Base-by-base conservation (phyloP, 2,329 filamentous ascomycete species). In the Metarhizium humberi region DNA sequence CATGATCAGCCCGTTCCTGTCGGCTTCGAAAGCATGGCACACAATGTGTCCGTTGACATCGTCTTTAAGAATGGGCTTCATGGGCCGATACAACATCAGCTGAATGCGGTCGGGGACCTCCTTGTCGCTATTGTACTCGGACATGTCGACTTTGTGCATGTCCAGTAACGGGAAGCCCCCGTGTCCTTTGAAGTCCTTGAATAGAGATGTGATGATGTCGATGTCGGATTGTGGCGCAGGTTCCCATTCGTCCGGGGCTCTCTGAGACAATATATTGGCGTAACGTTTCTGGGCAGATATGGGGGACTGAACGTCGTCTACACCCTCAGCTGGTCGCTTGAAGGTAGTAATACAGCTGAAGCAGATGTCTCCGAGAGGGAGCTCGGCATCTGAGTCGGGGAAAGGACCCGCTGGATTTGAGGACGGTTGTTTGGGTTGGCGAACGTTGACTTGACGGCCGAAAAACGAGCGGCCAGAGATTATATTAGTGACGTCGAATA, bases 91-190 rank as follows among this genome's bases (percentile, higher is more conserved):
- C 6, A 78, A 59, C 1, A 80, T 59, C 7, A 81, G 66, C 60
- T 82, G 75, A 18, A 75, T 71, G 6, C 73, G 68, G 40, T 79
- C 77, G 4, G 74, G 65, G 7, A 78, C 56, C 0, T 72, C 65
- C 50, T 69, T 72, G 0, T 59, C 69, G 8, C 64, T 62, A 60
- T 81, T 82, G 58, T 70, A 78, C 0, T 55, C 65, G 0, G 58
- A 59, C 73, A 82, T 76, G 61, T 81, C 78, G 7, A 81, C 78
- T 65, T 80, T 80, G 62, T 73, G 73, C 75, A 81, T 79, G 50
- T 79, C 74, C 3, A 80, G 67, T 0, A 73, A 67, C 7, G 79
- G 79, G 55, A 81, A 81, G 0, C 64, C 65, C 3, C 76, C 77
- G 1, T 71, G 65, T 2, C 71, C 67, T 48, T 48, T 48, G 45